Evolutionary conservation across 2,329 filamentous ascomycete genomes (phyloP).

Genomic region (Tolypocladium sp.): DNA sequence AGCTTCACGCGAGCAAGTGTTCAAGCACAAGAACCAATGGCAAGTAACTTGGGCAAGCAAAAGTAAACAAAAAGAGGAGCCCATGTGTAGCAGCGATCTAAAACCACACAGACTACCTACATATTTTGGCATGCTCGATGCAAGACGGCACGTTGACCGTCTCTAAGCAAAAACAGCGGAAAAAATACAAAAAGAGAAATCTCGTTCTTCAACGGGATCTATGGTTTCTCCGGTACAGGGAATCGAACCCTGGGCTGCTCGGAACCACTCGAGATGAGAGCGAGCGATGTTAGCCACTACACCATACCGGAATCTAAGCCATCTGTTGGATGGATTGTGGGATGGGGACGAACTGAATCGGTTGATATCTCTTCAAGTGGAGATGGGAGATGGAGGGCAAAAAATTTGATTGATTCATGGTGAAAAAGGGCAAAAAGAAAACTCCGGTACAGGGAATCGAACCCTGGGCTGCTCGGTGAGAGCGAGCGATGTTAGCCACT

Average conservation of each 20-base stretch:
- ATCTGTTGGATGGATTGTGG: not conserved
- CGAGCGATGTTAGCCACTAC: slow-evolving; percentile 28
- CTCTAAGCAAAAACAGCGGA: too few relatives aligned
- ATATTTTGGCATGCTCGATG: too few relatives aligned
- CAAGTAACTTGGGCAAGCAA: too few relatives aligned
- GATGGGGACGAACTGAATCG: not conserved
- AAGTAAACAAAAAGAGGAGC: too few relatives aligned
- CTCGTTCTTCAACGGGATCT: not conserved
- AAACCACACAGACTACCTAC: too few relatives aligned
- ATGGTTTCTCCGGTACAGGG: slow-evolving; percentile 13
- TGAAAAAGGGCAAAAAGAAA: too few relatives aligned
- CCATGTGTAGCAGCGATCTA: too few relatives aligned
- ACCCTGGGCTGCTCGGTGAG: slow-evolving; percentile 27
- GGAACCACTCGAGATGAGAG: slow-evolving; percentile 8
- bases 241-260: slow-evolving; percentile 20
- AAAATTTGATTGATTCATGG: too few relatives aligned
- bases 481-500: slow-evolving; percentile 28
- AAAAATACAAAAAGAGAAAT: not conserved
- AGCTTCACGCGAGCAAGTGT: too few relatives aligned
- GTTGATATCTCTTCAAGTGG: not conserved
- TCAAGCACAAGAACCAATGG: too few relatives aligned
- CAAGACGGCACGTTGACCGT: too few relatives aligned
- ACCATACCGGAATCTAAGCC: slow-evolving; percentile 18
- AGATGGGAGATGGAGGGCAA: not conserved
- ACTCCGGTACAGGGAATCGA: slow-evolving; percentile 25